Conservation (phyloP, 2,329 filamentous ascomycete species). For the Cadophora malorum region DNA sequence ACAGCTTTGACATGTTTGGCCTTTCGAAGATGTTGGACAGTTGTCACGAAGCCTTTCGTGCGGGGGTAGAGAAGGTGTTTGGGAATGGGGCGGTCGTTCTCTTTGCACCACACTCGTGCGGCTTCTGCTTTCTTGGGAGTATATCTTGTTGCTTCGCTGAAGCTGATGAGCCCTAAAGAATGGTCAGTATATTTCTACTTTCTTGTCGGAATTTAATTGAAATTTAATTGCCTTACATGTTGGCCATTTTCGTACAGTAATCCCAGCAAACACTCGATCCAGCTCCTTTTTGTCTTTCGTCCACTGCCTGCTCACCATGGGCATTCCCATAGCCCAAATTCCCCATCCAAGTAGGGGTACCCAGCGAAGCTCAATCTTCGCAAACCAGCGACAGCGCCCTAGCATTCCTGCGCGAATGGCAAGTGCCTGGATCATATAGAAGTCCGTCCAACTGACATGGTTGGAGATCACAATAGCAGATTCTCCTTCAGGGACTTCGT, state of each 20-base stretch:
- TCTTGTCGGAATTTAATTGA: background rate
- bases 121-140: conserved; percentile 59
- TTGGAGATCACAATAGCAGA: conserved; percentile 66
- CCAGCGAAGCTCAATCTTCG: conserved; percentile 63
- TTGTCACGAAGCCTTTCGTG: conserved; percentile 66
- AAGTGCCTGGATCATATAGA: conserved; percentile 68
- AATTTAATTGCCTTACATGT: conserved; percentile 55
- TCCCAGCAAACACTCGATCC: conserved; percentile 61
- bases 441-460: conserved; percentile 67
- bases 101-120: conserved; percentile 59
- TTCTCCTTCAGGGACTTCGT: conserved; percentile 58
- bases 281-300: conserved; percentile 61
- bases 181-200: conserved; percentile 16
- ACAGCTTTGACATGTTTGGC: conserved; percentile 59
- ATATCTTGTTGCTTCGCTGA: conserved; percentile 68
- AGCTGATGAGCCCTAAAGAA: conserved; percentile 64
- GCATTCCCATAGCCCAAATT: conserved; percentile 70
- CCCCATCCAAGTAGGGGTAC: conserved; percentile 69
- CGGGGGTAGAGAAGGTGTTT: conserved; percentile 65
- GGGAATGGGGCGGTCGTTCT: conserved; percentile 56
- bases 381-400: conserved; percentile 66
- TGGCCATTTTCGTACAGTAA: conserved; percentile 58
- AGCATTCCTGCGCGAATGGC: conserved; percentile 63
- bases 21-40: conserved; percentile 60
- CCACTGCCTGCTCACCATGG: conserved; percentile 66